phyloP scores from a whole-genome alignment of 129 eudicot species.

The Oenanthe sinensis region DNA sequence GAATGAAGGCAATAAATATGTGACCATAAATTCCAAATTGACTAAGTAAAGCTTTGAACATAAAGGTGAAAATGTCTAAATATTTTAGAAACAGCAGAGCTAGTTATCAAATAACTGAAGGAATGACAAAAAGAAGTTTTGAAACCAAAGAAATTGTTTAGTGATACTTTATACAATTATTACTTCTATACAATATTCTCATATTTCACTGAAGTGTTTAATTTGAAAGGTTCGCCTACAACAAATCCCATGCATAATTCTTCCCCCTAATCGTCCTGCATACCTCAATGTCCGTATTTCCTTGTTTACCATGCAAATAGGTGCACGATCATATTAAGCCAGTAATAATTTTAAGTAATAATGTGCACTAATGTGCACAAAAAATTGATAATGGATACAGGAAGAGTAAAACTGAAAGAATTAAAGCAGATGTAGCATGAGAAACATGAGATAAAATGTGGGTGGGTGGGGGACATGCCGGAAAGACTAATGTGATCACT shows the following conservation, averaged over 20 bases:
- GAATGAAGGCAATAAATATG: slow-evolving; percentile 16
- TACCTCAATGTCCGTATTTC: background rate
- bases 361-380: background rate
- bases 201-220: background rate
- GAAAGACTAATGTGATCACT: background rate
- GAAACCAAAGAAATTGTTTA: background rate
- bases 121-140: background rate
- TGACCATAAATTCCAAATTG: background rate
- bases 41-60: background rate
- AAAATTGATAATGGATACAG: background rate
- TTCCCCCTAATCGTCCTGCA: background rate
- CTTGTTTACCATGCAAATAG: too few species aligned
- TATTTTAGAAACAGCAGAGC: background rate
- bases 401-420: background rate
- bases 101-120: background rate
- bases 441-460: background rate
- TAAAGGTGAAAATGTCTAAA: background rate
- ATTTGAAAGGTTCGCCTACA: background rate
- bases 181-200: background rate
- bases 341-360: background rate
- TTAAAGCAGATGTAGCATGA: background rate
- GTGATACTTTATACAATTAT: background rate
- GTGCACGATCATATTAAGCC: background rate
- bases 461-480: background rate
- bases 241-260: background rate